These are phyloP conservation scores for Leucosporidium scottii DNA, from an alignment of 768 basidiomycete species.

Conservation along the genomic window DNA sequence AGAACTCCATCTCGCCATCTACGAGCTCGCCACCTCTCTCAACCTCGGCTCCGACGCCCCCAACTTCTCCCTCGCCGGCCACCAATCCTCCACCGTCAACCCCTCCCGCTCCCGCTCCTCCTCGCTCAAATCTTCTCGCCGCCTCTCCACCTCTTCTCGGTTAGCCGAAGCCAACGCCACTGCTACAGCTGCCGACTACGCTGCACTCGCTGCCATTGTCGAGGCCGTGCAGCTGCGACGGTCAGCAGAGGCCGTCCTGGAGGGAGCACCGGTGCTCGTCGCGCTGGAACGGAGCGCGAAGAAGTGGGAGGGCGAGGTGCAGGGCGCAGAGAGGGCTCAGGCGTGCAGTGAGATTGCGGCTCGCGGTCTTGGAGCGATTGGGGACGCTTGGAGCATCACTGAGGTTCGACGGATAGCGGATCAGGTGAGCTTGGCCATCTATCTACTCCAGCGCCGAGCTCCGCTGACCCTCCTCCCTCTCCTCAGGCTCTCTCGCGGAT, in stretches of 20 bases:
- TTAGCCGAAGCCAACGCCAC: no score
- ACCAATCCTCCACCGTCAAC: not conserved
- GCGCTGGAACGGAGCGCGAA: slow-evolving; percentile 5
- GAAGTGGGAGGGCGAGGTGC: slow-evolving; percentile 4
- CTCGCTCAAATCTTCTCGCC: not conserved
- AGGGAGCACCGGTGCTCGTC: slow-evolving; percentile 19
- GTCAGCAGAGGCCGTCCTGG: slow-evolving; percentile 8
- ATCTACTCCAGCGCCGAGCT: not conserved
- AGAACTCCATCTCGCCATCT: slow-evolving; percentile 4
- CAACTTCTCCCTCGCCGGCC: not conserved
- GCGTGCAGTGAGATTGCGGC: slow-evolving; percentile 18
- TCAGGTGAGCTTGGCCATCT: no score
- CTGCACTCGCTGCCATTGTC: not conserved
- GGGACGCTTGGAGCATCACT: not conserved
- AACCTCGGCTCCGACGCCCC: not conserved
- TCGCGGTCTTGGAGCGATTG: not conserved
- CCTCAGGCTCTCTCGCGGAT: slow-evolving; percentile 1
- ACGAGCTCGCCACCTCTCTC: slow-evolving; percentile 6
- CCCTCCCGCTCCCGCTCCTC: not conserved
- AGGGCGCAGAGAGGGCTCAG: not conserved
- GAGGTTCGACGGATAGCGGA: not conserved
- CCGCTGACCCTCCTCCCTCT: not conserved
- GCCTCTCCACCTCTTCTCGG: no score
- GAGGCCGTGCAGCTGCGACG: not conserved
- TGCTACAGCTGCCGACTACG: slow-evolving; percentile 1